Evolutionary conservation across 345 rosid genomes (phyloP).

Genomic region (Gynandropsis gynandra): DNA sequence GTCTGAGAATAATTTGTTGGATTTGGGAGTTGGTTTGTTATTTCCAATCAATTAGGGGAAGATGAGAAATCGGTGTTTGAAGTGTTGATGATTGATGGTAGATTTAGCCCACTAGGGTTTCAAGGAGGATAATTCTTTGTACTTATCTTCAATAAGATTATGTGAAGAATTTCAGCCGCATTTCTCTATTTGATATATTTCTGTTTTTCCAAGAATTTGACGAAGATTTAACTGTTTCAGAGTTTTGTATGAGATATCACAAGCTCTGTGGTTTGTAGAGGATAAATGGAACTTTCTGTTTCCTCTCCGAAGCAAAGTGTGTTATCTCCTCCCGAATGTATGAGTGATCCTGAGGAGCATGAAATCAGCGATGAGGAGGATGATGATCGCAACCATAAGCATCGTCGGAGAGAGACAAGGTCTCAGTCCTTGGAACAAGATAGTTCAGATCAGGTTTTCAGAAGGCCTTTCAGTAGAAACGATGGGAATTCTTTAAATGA

Average conservation of each 20-base stretch:
- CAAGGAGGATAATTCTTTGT: not conserved
- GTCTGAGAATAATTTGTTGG: no score
- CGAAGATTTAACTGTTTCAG: slow-evolving; percentile 19
- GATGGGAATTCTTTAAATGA: slow-evolving; percentile 54
- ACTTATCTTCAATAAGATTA: no score
- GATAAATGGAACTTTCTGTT: slow-evolving; percentile 67
- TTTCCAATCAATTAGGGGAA: slow-evolving; percentile 1
- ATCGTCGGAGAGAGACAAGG: slow-evolving; percentile 75
- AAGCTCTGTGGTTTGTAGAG: slow-evolving; percentile 19
- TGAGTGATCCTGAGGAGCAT: slow-evolving; percentile 77
- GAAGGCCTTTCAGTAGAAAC: slow-evolving; percentile 63
- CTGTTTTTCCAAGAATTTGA: slow-evolving; percentile 16
- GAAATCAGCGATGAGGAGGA: slow-evolving; percentile 97
- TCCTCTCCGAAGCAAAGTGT: slow-evolving; percentile 51
- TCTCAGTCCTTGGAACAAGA: slow-evolving; percentile 72
- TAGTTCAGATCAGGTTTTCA: slow-evolving; percentile 42
- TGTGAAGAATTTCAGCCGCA: no score
- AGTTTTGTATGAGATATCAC: slow-evolving; percentile 23
- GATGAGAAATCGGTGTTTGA: not conserved
- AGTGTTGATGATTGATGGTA: slow-evolving; percentile 3
- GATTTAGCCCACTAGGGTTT: slow-evolving; percentile 6
- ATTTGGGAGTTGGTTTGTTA: not conserved
- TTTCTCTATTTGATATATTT: not conserved
- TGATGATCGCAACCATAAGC: slow-evolving; percentile 96
- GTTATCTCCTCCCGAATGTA: slow-evolving; percentile 59